Percentiles rank a stretch among this genome's conserved stretches.
Evolutionary conservation across 768 basidiomycete species (phyloP).

Genomic region (Austroboletus eburneus): DNA sequence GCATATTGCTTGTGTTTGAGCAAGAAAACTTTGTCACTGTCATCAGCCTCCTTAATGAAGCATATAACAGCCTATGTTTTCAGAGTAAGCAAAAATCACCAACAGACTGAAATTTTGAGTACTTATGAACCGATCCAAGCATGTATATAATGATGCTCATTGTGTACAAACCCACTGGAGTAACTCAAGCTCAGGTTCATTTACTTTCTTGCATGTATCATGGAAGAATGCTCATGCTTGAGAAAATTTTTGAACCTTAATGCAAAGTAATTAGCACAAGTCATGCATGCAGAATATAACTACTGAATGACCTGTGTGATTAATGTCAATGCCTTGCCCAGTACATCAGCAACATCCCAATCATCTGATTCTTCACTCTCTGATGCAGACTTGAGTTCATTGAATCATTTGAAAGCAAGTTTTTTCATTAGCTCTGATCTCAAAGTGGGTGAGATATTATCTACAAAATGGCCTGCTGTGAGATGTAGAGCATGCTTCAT

Average conservation of each 20-base stretch:
- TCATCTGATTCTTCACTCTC: not conserved
- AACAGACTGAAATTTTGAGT: not conserved
- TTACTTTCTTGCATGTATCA: not conserved
- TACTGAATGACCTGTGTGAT: not conserved
- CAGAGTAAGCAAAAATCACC: not conserved
- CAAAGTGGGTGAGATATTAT: not conserved
- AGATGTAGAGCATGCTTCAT: not conserved
- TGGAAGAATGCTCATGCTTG: not conserved
- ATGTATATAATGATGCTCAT: not conserved
- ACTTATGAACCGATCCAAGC: not conserved
- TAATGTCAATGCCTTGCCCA: not conserved
- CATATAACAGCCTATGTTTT: not conserved
- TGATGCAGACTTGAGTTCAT: too few species aligned
- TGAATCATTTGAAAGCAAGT: too few species aligned
- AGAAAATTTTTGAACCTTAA: not conserved
- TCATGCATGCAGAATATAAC: not conserved
- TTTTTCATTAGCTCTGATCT: not conserved
- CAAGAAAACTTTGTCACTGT: slow-evolving; percentile 18
- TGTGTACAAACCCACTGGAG: not conserved
- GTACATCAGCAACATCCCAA: not conserved
- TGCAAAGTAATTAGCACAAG: not conserved
- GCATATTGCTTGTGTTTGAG: slow-evolving; percentile 24
- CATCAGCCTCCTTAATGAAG: slow-evolving; percentile 22
- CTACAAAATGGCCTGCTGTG: not conserved
- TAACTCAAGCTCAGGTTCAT: not conserved